A percentile compares a stretch with the other conserved stretches of the same genome.
Conservation (phyloP, 305 asterid species). For the Fraxinus floribunda region DNA sequence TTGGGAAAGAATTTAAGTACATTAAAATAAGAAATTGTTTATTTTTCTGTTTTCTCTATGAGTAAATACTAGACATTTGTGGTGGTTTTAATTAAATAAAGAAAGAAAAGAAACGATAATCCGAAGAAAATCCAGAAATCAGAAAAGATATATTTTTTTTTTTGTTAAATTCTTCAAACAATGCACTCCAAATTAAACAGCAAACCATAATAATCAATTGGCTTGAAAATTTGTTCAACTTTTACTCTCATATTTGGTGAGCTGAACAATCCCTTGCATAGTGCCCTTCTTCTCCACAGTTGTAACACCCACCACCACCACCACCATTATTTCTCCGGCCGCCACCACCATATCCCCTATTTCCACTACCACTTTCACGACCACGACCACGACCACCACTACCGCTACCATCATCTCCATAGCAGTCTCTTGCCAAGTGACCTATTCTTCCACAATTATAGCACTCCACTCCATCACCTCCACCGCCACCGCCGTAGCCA, state of each 20-base stretch:
- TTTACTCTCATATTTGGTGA: constrained; percentile 17
- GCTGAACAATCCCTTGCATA: constrained; percentile 54
- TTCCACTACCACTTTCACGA: constrained; percentile 13
- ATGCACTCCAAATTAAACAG: background rate
- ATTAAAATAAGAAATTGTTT: background rate
- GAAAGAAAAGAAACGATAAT: background rate
- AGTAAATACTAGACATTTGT: background rate
- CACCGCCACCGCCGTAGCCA: constrained; percentile 16
- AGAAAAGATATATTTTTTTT: background rate
- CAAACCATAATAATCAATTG: background rate
- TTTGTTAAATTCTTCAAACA: background rate
- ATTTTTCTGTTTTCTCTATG: background rate
- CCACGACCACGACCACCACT: constrained; percentile 11
- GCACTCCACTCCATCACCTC: constrained; percentile 44
- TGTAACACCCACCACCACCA: constrained; percentile 38
- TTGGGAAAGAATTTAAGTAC: background rate
- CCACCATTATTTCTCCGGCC: constrained; percentile 31
- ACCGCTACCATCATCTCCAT: constrained; percentile 33
- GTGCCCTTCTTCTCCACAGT: constrained; percentile 60
- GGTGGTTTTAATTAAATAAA: background rate
- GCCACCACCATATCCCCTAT: constrained; percentile 31
- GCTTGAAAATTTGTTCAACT: background rate
- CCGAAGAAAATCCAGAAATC: background rate
- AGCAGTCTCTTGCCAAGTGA: constrained; percentile 50
- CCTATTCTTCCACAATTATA: constrained; percentile 47